Base-by-base conservation (phyloP, 163 green algal species). In the Volvox carteri region DNA sequence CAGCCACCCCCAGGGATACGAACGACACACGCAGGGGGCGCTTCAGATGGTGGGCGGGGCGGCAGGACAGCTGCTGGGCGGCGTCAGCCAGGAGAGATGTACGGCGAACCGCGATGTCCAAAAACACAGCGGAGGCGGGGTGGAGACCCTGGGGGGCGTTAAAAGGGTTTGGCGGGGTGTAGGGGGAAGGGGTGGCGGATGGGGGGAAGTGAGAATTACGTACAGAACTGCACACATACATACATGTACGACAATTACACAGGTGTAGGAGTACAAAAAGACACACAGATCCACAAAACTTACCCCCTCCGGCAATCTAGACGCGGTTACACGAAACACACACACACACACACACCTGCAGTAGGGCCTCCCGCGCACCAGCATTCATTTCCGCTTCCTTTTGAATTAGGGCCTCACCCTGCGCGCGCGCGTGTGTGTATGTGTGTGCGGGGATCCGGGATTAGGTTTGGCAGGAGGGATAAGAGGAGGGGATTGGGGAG, bases 1-100 rank as follows among this genome's bases (percentile, higher is more conserved):
- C 80, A 18, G 62, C 30, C 42, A 87, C 42, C 25, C 78, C 80
- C 62, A 78, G 62, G 1, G 62, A 79, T 7, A 94, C 77, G 78
- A 96, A 95, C 0, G 91, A 95, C 58, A 97, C 95, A 3, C 90
- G 79, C 84, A 98, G 90, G 21, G 95, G 95, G 90, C 97, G 97
- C 88, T 97, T 96, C 23, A 98, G 91, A 12, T 98, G 95, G 54
- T 94, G 86, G 44, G 67, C 18, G 44, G 83, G 84, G 11, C 90
- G 74, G 4, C 68, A 11, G 9, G 93, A 84, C 58, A 96, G 70
- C 87, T 96, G 92, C 52, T 93, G 92, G 5, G 97, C 75, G 0
- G 95, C 87, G 78, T 97, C 95, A 83, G 95, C 89, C 74, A 96
- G 84, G 41, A 97, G 77, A 46, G 92, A 76, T 8, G 86, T 85